Base-by-base conservation (phyloP, 1,284 basidiomycete genomes). In the Ceratorhiza oryzae-sativae region DNA sequence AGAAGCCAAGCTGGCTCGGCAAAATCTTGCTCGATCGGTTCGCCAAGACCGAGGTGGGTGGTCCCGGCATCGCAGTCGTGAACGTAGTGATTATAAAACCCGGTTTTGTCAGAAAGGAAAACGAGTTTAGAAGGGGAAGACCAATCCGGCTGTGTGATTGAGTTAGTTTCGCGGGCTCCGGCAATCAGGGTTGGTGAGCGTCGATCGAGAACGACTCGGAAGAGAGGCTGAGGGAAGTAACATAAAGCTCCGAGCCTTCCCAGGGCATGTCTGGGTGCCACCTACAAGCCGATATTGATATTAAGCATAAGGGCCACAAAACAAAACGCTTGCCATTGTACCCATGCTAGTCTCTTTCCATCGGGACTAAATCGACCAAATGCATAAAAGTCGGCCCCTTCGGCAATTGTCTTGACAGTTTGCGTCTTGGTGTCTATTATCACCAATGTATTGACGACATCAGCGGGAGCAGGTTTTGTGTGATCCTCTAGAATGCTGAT, bases 231-330 rank as follows among this genome's bases (percentile, higher is more conserved):
- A 85, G 77, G 12, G 82, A 46, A 0, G 86, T 89, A 27, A 90
- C 79, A 75, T 84, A 82, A 45, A 93, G 81, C 76, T 89, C 82
- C 0, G 86, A 84, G 20, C 87, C 89, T 76, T 92, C 88, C 89
- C 90, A 94, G 23, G 92, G 91, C 92, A 94, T 93, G 76, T 91
- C 87, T 0, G 92, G 92, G 74, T 89, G 88, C 73, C 63, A 67
- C 63, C 63, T 80, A 82, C 18, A 25, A 13, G 9, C 3, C 23
- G 23, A 49, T 49, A 36, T 41, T 53, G 9, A 30, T 13, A 15
- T 55, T 25, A 27, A 9, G 10, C 45, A 41, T 20, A 42, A 10
- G 45, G 1, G 6, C 15, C 15, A n/a, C 27, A 2, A 15, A 27
- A 8, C 25, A 71, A 6, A 49, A 30, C 30, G 79, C 77, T 39